These are phyloP conservation scores for Blastobotrys buckinghamii DNA, from an alignment of 1,139 yeast species.

Conservation along the genomic window DNA sequence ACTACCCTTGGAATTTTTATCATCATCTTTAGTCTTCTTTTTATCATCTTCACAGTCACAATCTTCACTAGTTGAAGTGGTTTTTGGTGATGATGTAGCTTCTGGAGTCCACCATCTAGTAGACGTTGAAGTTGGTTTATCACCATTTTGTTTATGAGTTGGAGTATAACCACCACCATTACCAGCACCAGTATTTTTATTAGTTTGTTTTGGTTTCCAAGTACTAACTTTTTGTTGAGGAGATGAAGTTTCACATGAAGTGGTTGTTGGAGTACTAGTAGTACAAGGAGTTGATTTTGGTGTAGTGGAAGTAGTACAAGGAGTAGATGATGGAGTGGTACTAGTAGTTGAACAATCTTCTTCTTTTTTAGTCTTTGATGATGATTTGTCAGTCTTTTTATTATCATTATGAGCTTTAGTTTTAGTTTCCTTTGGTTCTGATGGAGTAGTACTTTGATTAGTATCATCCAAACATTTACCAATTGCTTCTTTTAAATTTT, in stretches of 20 bases:
- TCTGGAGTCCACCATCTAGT: constrained; percentile 1
- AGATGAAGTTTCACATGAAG: neutral
- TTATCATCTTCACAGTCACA: constrained; percentile 1
- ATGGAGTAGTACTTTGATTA: neutral
- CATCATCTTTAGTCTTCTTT: neutral
- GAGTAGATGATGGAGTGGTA: neutral
- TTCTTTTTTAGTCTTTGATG: neutral
- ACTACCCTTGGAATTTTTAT: neutral
- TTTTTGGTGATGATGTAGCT: neutral
- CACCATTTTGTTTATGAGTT: constrained; percentile 2
- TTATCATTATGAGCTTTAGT: neutral
- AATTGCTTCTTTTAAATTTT: constrained; percentile 1
- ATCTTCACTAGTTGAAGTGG: neutral
- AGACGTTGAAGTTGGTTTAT: neutral
- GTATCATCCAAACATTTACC: neutral
- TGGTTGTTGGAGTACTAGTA: neutral
- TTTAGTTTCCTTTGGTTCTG: neutral
- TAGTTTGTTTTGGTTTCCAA: neutral
- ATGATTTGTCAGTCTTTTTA: neutral
- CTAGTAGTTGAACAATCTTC: neutral
- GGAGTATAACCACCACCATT: constrained; percentile 4
- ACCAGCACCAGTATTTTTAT: constrained; percentile 2
- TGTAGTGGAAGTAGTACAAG: neutral
- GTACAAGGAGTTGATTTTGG: neutral
- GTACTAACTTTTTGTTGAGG: neutral